phyloP scores from a whole-genome alignment of 2,329 filamentous ascomycete genomes.

The Cercospora brassicicola region DNA sequence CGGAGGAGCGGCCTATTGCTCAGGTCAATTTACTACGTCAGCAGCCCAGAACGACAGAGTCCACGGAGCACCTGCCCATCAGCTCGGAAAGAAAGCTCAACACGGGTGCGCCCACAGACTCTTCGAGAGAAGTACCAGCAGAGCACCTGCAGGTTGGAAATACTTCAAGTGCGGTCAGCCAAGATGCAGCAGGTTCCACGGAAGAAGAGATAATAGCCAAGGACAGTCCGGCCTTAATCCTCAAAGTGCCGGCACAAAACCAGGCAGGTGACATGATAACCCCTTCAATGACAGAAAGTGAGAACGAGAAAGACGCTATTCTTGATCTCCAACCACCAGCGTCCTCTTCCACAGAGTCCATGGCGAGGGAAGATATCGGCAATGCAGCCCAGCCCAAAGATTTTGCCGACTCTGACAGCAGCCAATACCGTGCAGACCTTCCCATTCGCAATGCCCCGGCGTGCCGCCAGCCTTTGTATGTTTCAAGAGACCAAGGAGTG shows the following conservation, averaged over 20 bases:
- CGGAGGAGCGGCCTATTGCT: not conserved
- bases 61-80: not conserved
- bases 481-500: not conserved
- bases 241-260: not conserved
- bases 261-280: not conserved
- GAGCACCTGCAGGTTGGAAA: not conserved
- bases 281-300: not conserved
- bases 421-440: not conserved
- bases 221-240: not conserved
- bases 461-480: not conserved
- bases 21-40: not conserved
- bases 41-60: not conserved
- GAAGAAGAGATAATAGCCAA: not conserved
- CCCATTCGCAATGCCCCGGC: not conserved
- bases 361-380: not conserved
- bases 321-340: no score
- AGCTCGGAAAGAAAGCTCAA: not conserved
- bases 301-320: not conserved
- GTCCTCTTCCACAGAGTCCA: not conserved
- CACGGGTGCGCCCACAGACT: not conserved
- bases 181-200: not conserved
- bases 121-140: not conserved
- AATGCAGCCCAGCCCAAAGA: not conserved
- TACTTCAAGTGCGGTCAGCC: not conserved
- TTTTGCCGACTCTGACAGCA: not conserved